Evolutionary conservation across 2,329 filamentous ascomycete species (phyloP).

Genomic region (Talaromyces sp.): DNA sequence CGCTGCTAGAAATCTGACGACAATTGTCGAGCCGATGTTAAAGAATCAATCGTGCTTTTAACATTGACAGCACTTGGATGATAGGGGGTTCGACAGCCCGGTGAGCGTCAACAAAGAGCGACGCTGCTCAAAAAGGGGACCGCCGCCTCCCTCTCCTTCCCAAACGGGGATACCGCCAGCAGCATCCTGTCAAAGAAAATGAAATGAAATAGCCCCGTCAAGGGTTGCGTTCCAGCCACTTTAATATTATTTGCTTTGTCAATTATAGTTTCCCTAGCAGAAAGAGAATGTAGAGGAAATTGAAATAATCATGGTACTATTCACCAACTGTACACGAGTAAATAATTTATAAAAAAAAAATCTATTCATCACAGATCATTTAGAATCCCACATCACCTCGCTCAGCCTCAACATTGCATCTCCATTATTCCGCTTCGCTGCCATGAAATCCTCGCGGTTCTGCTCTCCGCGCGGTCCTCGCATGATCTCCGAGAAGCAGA

Average conservation of each 20-base stretch:
- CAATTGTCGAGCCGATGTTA: background rate
- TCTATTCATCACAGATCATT: constrained; percentile 13
- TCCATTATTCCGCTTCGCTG: constrained; percentile 41
- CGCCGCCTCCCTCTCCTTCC: background rate
- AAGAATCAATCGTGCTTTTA: background rate
- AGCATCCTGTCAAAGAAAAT: background rate
- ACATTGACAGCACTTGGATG: background rate
- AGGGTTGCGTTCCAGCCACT: background rate
- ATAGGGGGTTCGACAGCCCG: background rate
- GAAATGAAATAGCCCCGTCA: background rate
- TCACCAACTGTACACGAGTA: background rate
- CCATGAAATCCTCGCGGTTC: constrained; percentile 43
- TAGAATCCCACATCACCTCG: constrained; percentile 47
- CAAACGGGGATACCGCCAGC: background rate
- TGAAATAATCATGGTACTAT: background rate
- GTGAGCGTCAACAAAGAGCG: background rate
- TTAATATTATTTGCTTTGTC: background rate
- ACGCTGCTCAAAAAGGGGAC: background rate
- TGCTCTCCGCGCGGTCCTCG: constrained; percentile 37
- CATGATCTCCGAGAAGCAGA: constrained; percentile 43
- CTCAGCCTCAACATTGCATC: constrained; percentile 42
- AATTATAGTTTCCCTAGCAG: background rate
- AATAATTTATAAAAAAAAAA: background rate
- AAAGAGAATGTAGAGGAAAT: background rate
- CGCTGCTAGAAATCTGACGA: background rate